Percentiles rank a stretch among this genome's conserved stretches.
phyloP scores from a whole-genome alignment of 2,329 filamentous ascomycete species.

The Cercospora sp. region DNA sequence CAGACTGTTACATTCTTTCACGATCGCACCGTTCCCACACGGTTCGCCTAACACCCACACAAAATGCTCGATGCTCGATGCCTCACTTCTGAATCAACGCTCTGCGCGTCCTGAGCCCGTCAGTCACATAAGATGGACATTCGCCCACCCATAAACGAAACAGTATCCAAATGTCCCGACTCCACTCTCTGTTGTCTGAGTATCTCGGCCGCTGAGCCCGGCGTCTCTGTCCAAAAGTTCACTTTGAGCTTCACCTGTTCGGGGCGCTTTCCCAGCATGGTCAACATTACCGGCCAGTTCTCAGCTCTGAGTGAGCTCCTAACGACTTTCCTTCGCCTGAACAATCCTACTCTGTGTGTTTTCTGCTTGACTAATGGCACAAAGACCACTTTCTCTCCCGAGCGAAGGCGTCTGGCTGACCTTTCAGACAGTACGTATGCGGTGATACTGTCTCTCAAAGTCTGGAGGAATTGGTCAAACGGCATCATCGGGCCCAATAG shows the following conservation, averaged over 20 bases:
- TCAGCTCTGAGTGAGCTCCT: not conserved
- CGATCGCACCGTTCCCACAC: not conserved
- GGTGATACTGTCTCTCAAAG: not conserved
- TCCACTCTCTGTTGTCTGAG: not conserved
- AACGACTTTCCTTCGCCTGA: not conserved
- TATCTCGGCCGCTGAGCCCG: not conserved
- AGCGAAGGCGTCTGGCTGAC: not conserved
- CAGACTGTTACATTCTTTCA: not conserved
- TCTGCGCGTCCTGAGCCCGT: not conserved
- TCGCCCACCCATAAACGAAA: not conserved
- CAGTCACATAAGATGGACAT: not conserved
- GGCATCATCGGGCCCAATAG: not conserved
- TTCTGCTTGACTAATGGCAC: not conserved
- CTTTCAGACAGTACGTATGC: not conserved
- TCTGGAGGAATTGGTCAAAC: conserved; percentile 1
- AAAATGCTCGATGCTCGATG: not conserved
- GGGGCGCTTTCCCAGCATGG: not conserved
- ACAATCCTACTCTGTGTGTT: not conserved
- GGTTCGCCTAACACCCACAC: not conserved
- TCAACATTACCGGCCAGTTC: not conserved
- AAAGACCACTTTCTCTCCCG: conserved; percentile 1
- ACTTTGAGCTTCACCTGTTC: conserved; percentile 9
- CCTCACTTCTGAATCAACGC: not conserved
- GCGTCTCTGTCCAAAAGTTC: conserved; percentile 11
- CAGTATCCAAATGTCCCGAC: not conserved